Evolutionary conservation across 2,329 filamentous ascomycete genomes (phyloP), one percentile per base, ranked within the genome.

Genomic region (Claviceps lovelessii): DNA sequence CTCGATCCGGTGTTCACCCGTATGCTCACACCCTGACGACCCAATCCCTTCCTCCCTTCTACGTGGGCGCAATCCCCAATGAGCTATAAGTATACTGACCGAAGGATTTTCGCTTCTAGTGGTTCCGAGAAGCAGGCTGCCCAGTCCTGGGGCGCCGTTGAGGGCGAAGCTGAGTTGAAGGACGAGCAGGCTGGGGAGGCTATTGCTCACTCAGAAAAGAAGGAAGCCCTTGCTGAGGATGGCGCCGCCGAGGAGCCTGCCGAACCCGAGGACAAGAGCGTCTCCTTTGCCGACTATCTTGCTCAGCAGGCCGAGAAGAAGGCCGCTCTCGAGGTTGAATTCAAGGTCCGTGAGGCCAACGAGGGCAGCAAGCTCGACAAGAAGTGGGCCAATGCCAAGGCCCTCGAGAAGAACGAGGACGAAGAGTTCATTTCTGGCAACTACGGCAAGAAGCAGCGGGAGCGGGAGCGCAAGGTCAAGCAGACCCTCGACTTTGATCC

Each of bases 401-500:
- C 78, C 56, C 75, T 86, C 55, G 69, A 73, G 68, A 85, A 85
- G 71, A 76, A 82, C 23, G 79, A 82, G 23, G 79, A 80, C 54
- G 83, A 89, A 64, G 83, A 86, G 64, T 96, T 88, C 81, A 85
- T 95, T 68, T 74, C 85, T 65, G 83, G 79, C 63, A 72, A 78
- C 61, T 78, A 76, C 59, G 85, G 85, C 75, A 96, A 96, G 85
- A 73, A 82, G 70, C 78, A 81, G 77, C 87, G 88, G 68, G 83
- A 91, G 77, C 88, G 89, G 69, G 86, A 91, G 78, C 86, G 86
- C 76, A 93, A 93, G 82, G 81, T 86, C 75, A 96, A 96, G 85
- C 82, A 88, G 72, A 73, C 86, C 69, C 71, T 97, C 65, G 89
- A 95, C 67, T 88, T 96, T 61, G 90, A 95, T 72, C 83, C 90